A percentile compares a stretch with the other conserved stretches of the same genome.
These are phyloP conservation scores for Ophiosphaerella korrae DNA, from an alignment of 2,329 filamentous ascomycete species.

Conservation along the genomic window DNA sequence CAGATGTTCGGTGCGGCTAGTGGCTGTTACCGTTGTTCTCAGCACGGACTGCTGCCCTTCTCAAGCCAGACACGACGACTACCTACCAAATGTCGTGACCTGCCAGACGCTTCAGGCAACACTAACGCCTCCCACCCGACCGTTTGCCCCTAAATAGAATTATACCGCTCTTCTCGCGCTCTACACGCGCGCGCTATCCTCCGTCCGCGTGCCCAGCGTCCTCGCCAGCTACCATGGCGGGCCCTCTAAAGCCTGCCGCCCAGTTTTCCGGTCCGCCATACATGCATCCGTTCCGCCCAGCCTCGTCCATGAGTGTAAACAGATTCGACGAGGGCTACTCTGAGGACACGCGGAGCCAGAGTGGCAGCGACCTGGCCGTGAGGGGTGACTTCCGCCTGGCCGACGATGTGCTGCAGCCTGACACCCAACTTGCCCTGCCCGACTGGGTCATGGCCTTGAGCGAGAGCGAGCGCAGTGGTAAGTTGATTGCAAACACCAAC, in stretches of 20 bases:
- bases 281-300: slow-evolving; percentile 43
- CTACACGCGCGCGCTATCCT: no score
- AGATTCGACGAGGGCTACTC: slow-evolving; percentile 84
- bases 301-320: slow-evolving; percentile 44
- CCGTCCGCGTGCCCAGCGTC: background rate
- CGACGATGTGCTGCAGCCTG: slow-evolving; percentile 41
- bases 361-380: slow-evolving; percentile 49
- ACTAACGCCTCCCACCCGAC: background rate
- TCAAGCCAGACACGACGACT: slow-evolving; percentile 2
- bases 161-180: no score
- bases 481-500: slow-evolving; percentile 12
- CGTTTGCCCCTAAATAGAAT: no score
- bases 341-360: slow-evolving; percentile 67
- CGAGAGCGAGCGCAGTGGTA: slow-evolving; percentile 62
- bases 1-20: slow-evolving; percentile 1
- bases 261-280: slow-evolving; percentile 41
- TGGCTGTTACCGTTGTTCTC: background rate
- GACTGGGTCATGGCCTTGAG: slow-evolving; percentile 61
- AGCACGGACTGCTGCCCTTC: background rate
- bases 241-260: slow-evolving; percentile 29
- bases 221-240: slow-evolving; percentile 37
- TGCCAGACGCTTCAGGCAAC: background rate
- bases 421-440: slow-evolving; percentile 51
- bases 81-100: slow-evolving; percentile 1
- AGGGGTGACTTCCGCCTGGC: slow-evolving; percentile 42